Evolutionary conservation across 2,329 filamentous ascomycete species (phyloP).

Genomic region (Alternaria triticimaculans): DNA sequence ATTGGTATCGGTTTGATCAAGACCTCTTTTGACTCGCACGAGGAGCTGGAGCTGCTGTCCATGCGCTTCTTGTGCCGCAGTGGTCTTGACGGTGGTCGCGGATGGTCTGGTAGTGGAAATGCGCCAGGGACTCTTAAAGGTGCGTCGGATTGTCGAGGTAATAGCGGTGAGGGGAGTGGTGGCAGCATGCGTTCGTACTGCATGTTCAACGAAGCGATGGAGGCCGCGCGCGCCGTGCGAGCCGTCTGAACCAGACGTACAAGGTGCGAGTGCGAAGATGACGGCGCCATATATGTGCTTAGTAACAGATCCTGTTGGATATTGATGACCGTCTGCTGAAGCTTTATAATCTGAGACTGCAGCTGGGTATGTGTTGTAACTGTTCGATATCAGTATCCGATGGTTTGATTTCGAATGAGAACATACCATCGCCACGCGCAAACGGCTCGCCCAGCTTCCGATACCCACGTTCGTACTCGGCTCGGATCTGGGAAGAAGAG

Average conservation of each 20-base stretch:
- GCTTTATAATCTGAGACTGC: constrained; percentile 41
- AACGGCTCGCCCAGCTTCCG: constrained; percentile 38
- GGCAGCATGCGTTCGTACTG: constrained; percentile 37
- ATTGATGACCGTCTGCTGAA: constrained; percentile 38
- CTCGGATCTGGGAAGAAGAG: constrained; percentile 30
- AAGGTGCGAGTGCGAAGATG: constrained; percentile 38
- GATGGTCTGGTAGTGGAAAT: constrained; percentile 18
- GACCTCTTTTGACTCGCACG: constrained; percentile 10
- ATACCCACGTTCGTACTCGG: constrained; percentile 41
- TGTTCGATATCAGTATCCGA: constrained; percentile 15
- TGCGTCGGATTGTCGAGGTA: constrained; percentile 9
- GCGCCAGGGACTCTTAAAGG: constrained; percentile 23
- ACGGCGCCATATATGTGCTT: constrained; percentile 28
- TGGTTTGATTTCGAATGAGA: not conserved
- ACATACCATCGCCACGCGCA: constrained; percentile 41
- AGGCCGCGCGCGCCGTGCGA: constrained; percentile 32
- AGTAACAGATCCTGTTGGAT: constrained; percentile 39
- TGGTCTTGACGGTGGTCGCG: constrained; percentile 9
- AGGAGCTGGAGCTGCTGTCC: constrained; percentile 12
- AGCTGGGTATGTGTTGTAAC: constrained; percentile 40
- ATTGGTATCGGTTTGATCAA: constrained; percentile 3
- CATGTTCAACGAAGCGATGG: constrained; percentile 36
- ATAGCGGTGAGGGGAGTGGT: not conserved
- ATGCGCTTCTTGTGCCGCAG: constrained; percentile 10
- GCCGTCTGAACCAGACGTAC: constrained; percentile 35